A percentile compares a stretch with the other conserved stretches of the same genome.
These are phyloP conservation scores for Claviceps citrina DNA, from an alignment of 2,329 filamentous ascomycete genomes.

Conservation along the genomic window DNA sequence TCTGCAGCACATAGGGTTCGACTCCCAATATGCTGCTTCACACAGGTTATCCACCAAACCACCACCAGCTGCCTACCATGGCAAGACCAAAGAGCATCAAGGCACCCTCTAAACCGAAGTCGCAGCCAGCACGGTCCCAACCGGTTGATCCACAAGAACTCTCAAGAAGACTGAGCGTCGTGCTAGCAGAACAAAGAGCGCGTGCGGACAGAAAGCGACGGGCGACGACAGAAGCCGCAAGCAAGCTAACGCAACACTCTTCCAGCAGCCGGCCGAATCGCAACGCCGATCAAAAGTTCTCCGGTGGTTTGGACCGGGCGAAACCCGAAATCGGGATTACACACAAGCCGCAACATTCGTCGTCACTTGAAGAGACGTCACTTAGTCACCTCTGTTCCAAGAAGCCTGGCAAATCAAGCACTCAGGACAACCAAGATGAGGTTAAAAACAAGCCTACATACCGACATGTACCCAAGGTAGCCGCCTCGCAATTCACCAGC, in stretches of 20 bases:
- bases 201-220: constrained; percentile 21
- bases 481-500: constrained; percentile 37
- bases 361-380: background rate
- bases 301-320: background rate
- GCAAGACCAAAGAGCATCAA: background rate
- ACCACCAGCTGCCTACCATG: constrained; percentile 1
- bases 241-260: constrained; percentile 6
- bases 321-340: background rate
- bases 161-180: constrained; percentile 32
- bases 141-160: constrained; percentile 41
- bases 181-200: constrained; percentile 35
- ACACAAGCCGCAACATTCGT: background rate
- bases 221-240: constrained; percentile 13
- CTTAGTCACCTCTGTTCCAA: constrained; percentile 3
- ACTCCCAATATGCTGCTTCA: constrained; percentile 6
- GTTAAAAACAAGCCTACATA: constrained; percentile 15
- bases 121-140: constrained; percentile 13
- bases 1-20: background rate
- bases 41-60: constrained; percentile 4
- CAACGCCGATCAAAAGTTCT: background rate
- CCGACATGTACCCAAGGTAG: constrained; percentile 37
- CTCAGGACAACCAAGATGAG: constrained; percentile 8
- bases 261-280: background rate
- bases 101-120: constrained; percentile 4
- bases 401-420: constrained; percentile 6